Conservation (phyloP, 176 grass and related monocot genomes). For the Aegilops longissima region DNA sequence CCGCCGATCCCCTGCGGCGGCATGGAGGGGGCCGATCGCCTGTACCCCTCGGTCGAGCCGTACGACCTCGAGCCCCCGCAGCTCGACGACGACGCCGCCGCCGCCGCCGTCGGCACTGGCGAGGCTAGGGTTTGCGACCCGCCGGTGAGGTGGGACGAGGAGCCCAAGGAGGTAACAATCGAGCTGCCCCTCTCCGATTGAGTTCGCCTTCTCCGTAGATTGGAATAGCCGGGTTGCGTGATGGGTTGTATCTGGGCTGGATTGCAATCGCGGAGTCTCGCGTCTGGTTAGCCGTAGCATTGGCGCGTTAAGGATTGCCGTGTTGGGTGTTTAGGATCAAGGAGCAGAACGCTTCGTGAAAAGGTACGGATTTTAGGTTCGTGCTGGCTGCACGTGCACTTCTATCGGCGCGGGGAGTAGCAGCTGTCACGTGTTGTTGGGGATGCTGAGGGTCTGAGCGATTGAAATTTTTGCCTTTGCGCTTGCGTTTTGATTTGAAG, state of each 20-base stretch:
- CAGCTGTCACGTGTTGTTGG: neutral
- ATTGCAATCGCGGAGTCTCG: neutral
- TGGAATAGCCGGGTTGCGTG: neutral
- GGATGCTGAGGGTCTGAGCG: neutral
- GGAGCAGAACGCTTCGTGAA: neutral
- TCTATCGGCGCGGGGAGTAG: neutral
- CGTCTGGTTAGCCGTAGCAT: neutral
- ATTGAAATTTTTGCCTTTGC: neutral
- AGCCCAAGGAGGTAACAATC: constrained; percentile 22
- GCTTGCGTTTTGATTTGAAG: neutral
- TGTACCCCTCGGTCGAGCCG: constrained; percentile 39
- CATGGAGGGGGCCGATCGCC: constrained; percentile 34
- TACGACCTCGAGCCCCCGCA: constrained; percentile 36
- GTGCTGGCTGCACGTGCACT: neutral
- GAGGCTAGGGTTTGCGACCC: constrained; percentile 19
- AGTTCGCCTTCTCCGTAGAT: constrained; percentile 8
- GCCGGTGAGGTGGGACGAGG: constrained; percentile 45
- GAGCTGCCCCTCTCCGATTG: neutral
- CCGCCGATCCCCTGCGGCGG: neutral
- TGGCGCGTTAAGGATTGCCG: neutral
- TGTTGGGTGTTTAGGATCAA: constrained; percentile 7
- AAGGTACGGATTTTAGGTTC: constrained; percentile 3
- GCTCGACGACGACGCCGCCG: neutral
- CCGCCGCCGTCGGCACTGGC: neutral
- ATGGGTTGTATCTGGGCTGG: neutral